These are phyloP conservation scores for Exophiala spinifera DNA, from an alignment of 2,329 filamentous ascomycete species.

Conservation along the genomic window DNA sequence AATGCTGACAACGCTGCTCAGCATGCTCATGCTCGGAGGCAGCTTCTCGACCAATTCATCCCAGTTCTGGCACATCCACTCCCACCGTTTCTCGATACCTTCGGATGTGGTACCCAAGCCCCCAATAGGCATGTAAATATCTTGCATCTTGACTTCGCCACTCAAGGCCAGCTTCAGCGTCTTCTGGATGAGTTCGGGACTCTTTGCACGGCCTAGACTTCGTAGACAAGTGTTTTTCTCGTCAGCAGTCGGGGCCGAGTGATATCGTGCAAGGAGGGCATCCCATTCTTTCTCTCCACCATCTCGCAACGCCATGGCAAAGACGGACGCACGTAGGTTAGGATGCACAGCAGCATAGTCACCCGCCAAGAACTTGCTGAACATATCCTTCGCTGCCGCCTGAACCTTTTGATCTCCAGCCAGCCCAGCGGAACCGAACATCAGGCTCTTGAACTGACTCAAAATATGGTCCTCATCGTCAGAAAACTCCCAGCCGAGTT, in stretches of 20 bases:
- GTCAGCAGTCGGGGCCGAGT: conserved; percentile 70
- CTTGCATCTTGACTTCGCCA: conserved; percentile 86
- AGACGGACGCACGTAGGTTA: conserved; percentile 84
- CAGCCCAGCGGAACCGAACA: conserved; percentile 81
- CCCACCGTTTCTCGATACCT: conserved; percentile 77
- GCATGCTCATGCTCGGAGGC: conserved; percentile 80
- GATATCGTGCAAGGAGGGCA: conserved; percentile 70
- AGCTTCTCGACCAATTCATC: conserved; percentile 75
- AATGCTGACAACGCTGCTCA: conserved; percentile 79
- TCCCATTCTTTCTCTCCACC: conserved; percentile 87
- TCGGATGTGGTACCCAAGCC: conserved; percentile 73
- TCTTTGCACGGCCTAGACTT: conserved; percentile 72
- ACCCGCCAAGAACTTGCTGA: conserved; percentile 75
- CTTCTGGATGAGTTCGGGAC: conserved; percentile 74
- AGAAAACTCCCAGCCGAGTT: conserved; percentile 83
- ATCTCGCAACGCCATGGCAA: conserved; percentile 76
- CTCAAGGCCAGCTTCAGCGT: conserved; percentile 73
- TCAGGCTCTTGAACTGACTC: conserved; percentile 89
- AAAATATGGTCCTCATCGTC: conserved; percentile 82
- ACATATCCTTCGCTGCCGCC: conserved; percentile 83
- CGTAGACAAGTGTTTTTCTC: conserved; percentile 91
- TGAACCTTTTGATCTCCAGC: conserved; percentile 76
- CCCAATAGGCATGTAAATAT: conserved; percentile 83
- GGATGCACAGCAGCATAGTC: conserved; percentile 82
- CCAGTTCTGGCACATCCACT: conserved; percentile 86